Evolutionary conservation across 2,329 filamentous ascomycete genomes (phyloP).

Genomic region (Monascus ruber): DNA sequence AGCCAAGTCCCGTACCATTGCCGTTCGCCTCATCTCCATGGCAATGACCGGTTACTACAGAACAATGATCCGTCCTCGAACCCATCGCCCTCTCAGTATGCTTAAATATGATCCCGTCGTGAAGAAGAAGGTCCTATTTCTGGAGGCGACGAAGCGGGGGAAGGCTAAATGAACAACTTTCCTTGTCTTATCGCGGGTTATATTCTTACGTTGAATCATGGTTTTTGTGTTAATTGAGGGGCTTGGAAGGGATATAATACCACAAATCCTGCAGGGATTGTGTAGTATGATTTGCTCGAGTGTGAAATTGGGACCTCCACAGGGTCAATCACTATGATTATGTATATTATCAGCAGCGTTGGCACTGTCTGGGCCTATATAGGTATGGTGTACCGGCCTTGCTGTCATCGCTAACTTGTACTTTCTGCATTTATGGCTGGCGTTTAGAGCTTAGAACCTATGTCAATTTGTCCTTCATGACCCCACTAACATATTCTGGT

Average conservation of each 20-base stretch:
- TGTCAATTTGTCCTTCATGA: constrained; percentile 11
- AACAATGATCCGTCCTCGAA: constrained; percentile 72
- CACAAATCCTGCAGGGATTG: no score
- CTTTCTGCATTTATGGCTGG: constrained; percentile 12
- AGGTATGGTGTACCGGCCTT: neutral
- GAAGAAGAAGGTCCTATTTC: constrained; percentile 87
- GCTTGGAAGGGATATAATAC: no score
- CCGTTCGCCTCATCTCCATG: constrained; percentile 94
- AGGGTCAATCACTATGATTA: neutral
- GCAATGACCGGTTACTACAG: constrained; percentile 98
- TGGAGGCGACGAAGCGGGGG: constrained; percentile 76
- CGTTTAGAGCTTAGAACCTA: constrained; percentile 15
- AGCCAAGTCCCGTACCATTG: constrained; percentile 87
- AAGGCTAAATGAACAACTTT: constrained; percentile 32
- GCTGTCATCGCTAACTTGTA: constrained; percentile 4
- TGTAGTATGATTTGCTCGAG: no score
- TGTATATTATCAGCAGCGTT: neutral
- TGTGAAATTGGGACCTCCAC: no score
- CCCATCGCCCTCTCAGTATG: constrained; percentile 80
- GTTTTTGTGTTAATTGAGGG: no score
- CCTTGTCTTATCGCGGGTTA: no score
- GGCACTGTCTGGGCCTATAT: neutral
- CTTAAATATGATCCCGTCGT: constrained; percentile 98
- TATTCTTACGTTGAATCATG: no score
- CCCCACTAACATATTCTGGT: constrained; percentile 4